phyloP scores from a whole-genome alignment of 2,329 filamentous ascomycete species.

The Pestalotiopsis fici region DNA sequence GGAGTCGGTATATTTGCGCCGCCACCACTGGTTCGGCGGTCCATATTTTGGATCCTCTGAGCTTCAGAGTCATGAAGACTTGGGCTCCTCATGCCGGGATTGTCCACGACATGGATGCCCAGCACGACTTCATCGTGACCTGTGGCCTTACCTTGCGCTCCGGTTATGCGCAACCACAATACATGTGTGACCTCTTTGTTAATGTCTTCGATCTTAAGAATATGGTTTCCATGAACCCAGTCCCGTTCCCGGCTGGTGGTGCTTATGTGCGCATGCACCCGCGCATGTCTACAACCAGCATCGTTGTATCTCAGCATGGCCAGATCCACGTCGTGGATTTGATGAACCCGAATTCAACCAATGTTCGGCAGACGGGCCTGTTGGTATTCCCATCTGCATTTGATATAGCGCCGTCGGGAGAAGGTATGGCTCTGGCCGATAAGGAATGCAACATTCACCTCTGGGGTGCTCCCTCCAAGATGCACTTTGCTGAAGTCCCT shows the following conservation, averaged over 20 bases:
- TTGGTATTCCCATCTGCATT: conserved; percentile 72
- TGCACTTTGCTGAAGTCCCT: conserved; percentile 83
- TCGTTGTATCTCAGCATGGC: conserved; percentile 88
- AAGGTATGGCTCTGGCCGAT: conserved; percentile 81
- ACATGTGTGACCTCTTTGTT: conserved; percentile 88
- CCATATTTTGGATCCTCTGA: conserved; percentile 81
- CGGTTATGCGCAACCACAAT: conserved; percentile 64
- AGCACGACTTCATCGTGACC: conserved; percentile 92
- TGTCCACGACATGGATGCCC: conserved; percentile 96
- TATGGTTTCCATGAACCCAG: conserved; percentile 81
- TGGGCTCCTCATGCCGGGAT: conserved; percentile 90
- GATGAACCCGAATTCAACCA: conserved; percentile 88
- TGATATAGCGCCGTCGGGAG: conserved; percentile 85
- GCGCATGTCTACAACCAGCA: conserved; percentile 89
- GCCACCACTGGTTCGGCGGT: conserved; percentile 82
- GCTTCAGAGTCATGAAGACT: conserved; percentile 75
- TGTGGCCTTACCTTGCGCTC: conserved; percentile 84
- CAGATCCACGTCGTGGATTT: conserved; percentile 96
- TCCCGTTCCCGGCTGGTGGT: conserved; percentile 88
- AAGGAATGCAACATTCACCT: conserved; percentile 78
- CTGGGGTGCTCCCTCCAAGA: conserved; percentile 84
- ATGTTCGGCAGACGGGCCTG: conserved; percentile 80
- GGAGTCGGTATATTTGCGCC: conserved; percentile 86
- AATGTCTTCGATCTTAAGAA: conserved; percentile 97
- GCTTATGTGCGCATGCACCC: conserved; percentile 97